phyloP scores from a whole-genome alignment of 768 basidiomycete genomes.

The Panus rudis region DNA sequence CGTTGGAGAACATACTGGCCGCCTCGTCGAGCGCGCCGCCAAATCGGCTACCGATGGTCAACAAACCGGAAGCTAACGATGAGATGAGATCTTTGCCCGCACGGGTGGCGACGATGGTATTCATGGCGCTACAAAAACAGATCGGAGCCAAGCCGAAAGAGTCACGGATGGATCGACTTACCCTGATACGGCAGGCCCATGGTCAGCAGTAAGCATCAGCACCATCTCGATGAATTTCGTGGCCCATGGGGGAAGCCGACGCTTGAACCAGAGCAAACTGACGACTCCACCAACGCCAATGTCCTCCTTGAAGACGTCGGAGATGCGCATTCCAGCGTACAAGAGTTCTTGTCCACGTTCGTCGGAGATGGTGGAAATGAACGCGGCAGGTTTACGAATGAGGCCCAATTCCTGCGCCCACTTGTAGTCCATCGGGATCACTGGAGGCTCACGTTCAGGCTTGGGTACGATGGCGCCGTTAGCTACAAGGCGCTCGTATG shows the following conservation, averaged over 20 bases:
- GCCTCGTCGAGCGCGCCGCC: constrained; percentile 99
- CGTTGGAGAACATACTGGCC: constrained; percentile 90
- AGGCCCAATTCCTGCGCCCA: constrained; percentile 98
- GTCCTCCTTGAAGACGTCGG: constrained; percentile 97
- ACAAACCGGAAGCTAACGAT: constrained; percentile 88
- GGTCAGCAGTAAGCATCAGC: constrained; percentile 97
- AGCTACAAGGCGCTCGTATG: constrained; percentile 76
- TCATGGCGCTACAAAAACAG: constrained; percentile 68
- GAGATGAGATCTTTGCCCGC: constrained; percentile 99
- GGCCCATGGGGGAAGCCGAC: constrained; percentile 84
- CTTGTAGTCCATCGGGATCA: constrained; percentile 99
- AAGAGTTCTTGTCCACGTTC: constrained; percentile 98
- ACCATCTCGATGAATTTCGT: constrained; percentile 99
- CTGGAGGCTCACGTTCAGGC: constrained; percentile 82
- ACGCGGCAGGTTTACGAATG: constrained; percentile 97
- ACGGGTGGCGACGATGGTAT: constrained; percentile 97
- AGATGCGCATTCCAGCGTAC: constrained; percentile 98
- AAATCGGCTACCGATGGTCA: constrained; percentile 97
- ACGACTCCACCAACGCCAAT: constrained; percentile 97
- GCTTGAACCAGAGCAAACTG: constrained; percentile 95
- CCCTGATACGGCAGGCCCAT: constrained; percentile 95
- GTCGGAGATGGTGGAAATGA: constrained; percentile 98
- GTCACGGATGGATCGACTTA: constrained; percentile 11
- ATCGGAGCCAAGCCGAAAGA: not conserved
- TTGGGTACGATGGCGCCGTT: constrained; percentile 61